phyloP scores from a whole-genome alignment of 768 basidiomycete species.

The Cystobasidium tubakii region DNA sequence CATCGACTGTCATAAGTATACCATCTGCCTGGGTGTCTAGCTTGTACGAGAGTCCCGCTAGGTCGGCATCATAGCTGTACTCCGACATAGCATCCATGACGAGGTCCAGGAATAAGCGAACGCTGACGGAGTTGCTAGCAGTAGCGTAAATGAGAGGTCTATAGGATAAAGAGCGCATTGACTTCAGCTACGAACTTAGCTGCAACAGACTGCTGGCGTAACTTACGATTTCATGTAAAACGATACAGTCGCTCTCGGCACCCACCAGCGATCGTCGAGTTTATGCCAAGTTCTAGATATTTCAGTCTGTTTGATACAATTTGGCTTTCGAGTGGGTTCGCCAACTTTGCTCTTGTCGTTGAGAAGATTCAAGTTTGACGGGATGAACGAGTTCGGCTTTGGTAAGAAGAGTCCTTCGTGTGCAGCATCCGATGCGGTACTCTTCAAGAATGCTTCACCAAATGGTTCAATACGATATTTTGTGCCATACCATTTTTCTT shows the following conservation, averaged over 20 bases:
- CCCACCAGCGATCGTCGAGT: slow-evolving; percentile 94
- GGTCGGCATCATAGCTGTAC: slow-evolving; percentile 82
- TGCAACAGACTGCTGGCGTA: no score
- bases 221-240: slow-evolving; percentile 69
- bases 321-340: slow-evolving; percentile 69
- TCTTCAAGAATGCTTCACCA: slow-evolving; percentile 49
- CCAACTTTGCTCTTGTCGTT: slow-evolving; percentile 60
- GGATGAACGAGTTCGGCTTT: slow-evolving; percentile 82
- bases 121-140: slow-evolving; percentile 66
- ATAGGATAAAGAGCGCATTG: neutral
- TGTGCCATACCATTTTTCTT: slow-evolving; percentile 90
- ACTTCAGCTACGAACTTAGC: no score
- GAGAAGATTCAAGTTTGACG: slow-evolving; percentile 68
- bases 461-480: slow-evolving; percentile 61
- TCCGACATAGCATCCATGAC: slow-evolving; percentile 84
- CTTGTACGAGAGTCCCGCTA: slow-evolving; percentile 77
- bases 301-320: slow-evolving; percentile 66
- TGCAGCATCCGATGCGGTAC: slow-evolving; percentile 58
- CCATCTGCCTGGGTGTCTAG: slow-evolving; percentile 63
- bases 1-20: slow-evolving; percentile 62
- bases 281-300: slow-evolving; percentile 85
- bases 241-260: slow-evolving; percentile 74
- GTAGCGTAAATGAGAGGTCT: slow-evolving; percentile 53
- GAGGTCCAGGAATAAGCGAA: slow-evolving; percentile 71
- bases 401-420: slow-evolving; percentile 74